These are phyloP conservation scores for Calendula officinalis DNA, from an alignment of 129 eudicot species.

Conservation along the genomic window DNA sequence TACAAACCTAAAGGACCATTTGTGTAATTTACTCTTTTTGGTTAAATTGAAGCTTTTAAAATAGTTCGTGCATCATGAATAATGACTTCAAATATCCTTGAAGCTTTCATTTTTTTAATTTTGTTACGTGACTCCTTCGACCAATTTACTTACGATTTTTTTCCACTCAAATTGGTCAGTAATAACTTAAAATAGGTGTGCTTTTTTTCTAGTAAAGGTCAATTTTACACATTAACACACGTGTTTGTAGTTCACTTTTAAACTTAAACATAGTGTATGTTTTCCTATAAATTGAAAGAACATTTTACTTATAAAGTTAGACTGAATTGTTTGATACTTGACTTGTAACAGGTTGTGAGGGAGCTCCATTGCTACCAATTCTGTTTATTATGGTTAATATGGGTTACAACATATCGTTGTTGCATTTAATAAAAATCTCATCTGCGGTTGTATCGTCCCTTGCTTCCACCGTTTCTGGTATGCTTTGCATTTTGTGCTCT, in stretches of 20 bases:
- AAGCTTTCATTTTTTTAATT: not conserved
- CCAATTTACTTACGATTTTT: too few relatives aligned
- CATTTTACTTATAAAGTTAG: too few relatives aligned
- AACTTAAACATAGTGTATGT: too few relatives aligned
- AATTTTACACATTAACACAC: too few relatives aligned
- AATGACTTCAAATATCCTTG: not conserved
- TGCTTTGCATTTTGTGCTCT: slow-evolving; percentile 10
- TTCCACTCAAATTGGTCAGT: too few relatives aligned
- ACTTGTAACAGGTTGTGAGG: slow-evolving; percentile 69
- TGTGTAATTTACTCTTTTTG: too few relatives aligned
- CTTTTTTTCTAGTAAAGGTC: too few relatives aligned
- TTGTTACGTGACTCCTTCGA: too few relatives aligned
- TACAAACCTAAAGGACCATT: too few relatives aligned
- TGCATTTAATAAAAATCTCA: slow-evolving; percentile 87
- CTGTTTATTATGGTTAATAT: slow-evolving; percentile 84
- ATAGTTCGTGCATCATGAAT: not conserved
- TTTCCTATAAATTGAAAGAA: too few relatives aligned
- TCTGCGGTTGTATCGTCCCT: slow-evolving; percentile 91
- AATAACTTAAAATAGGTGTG: too few relatives aligned
- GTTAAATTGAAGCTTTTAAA: not conserved
- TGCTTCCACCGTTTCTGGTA: slow-evolving; percentile 88
- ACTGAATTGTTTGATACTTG: slow-evolving; percentile 6
- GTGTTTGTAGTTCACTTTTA: too few relatives aligned
- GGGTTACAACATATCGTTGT: slow-evolving; percentile 87
- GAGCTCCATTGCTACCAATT: slow-evolving; percentile 88